Base-by-base conservation (phyloP, 1,284 basidiomycete genomes). In the Agaricales sp. region DNA sequence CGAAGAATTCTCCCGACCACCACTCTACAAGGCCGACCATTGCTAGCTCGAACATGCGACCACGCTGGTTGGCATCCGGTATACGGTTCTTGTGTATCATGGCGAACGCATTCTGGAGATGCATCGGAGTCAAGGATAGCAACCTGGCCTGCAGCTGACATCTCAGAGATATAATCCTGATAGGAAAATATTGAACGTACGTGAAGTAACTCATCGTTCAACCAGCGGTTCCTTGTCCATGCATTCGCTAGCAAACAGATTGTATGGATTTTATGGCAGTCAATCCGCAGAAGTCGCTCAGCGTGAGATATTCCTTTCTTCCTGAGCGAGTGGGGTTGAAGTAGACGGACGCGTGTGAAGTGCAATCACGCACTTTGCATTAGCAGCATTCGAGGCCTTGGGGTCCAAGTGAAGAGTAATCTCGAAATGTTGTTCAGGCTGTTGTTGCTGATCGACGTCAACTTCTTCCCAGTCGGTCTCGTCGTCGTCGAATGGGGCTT, bases 261-360 rank as follows among this genome's bases (percentile, higher is more conserved):
- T 2, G 88, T 88, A 59, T 97, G 93, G 12, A 91, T 69, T 65
- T 94, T 93, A 68, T 96, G 92, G 49, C 80, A 81, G 51, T 85
- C 77, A 39, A 93, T 78, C 19, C 92, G 75, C 11, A 82, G 63
- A 18, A 84, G 68, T 11, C 91, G 77, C 59, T 92, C 87, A 6
- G 75, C 74, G 50, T 74, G 69, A 23, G 72, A 61, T 59, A 74
- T 63, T 41, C 70, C 66, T 58, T 67, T 68, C 63, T 76, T 78
- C 68, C 78, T 81, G 53, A 46, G 45, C 54, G 45, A 14, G 23
- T n/a, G 13, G 30, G 43, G 51, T 50, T 62, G 46, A 57, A 35
- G 47, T 51, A 13, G 45, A 53, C 13, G 38, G 26, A 45, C 37
- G 25, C 47, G 44, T 18, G 45, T 43, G 41, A 41, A 41, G 46